Evolutionary conservation across 106 monocot species (phyloP), one percentile per base, ranked within the genome.

Genomic region (Cymbidium sinense): DNA sequence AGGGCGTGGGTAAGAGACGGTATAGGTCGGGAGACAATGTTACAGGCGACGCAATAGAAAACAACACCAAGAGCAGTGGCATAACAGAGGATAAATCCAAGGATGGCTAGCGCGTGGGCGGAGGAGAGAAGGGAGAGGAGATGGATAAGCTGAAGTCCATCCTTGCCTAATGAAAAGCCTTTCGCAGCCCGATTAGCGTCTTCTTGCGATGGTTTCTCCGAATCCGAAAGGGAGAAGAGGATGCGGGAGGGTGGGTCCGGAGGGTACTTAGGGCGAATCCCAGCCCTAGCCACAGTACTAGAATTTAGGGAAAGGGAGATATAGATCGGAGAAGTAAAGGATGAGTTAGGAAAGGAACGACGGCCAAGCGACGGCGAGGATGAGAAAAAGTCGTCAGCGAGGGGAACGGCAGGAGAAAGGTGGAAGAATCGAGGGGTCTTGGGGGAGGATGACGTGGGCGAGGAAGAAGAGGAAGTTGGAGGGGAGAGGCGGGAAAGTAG

Each of bases 21-120:
- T 29, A 41, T 84, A 44, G 67, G 78, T 6, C 77, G 76, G 0
- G 88, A 80, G 28, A 80, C 64, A 6, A 74, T n/a, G 30, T 33
- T 79, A 1, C 67, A 50, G 31, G 88, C 43, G 13, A 85, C 84
- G 13, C 85, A 50, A 30, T 83, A 37, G 76, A 86, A 91, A 73
- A 87, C 88, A 43, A 87, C 43, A 9, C 88, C 93, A 33, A 93
- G 75, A 70, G 86, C 88, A 18, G 76, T 75, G 76, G 90, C 81
- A 79, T 90, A 83, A 43, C 64, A 67, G 41, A 80, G 20, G 31
- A 93, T 79, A 81, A 86, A 93, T 2, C 83, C 84, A 0, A 87
- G 61, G 23, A 91, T 88, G 43, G 88, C 86, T 30, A 83, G 36
- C 31, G 77, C 70, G 71, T 93, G 85, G 25, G 81, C 82, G 18